A percentile compares a stretch with the other conserved stretches of the same genome.
Evolutionary conservation across 495 filamentous ascomycete genomes (phyloP).

Genomic region (Gamarada debralockiae): DNA sequence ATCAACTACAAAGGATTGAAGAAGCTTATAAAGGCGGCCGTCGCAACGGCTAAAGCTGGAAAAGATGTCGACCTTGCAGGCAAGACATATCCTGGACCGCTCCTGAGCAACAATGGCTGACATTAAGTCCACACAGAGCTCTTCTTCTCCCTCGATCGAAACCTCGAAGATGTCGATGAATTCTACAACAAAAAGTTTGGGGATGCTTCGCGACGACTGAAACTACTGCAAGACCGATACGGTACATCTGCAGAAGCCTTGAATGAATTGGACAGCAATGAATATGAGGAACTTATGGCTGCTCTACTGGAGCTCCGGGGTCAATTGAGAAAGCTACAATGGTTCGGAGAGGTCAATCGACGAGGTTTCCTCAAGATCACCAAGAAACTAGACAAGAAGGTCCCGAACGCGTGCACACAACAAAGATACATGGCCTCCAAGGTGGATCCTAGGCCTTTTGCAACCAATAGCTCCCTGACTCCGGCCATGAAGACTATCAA

Average conservation of each 20-base stretch:
- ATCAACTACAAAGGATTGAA: constrained; percentile 97
- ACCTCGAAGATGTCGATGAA: constrained; percentile 89
- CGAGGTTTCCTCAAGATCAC: constrained; percentile 96
- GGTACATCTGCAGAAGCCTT: constrained; percentile 50
- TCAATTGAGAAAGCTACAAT: constrained; percentile 86
- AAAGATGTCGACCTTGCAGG: constrained; percentile 76
- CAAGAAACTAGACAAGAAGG: constrained; percentile 94
- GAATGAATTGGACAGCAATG: constrained; percentile 58
- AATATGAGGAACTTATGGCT: constrained; percentile 82
- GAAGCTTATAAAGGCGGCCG: constrained; percentile 81
- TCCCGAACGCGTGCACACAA: constrained; percentile 67
- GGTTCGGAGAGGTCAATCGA: constrained; percentile 96
- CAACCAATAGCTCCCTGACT: constrained; percentile 64
- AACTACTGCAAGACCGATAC: constrained; percentile 81
- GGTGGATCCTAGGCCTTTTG: constrained; percentile 81
- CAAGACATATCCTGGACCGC: constrained; percentile 13
- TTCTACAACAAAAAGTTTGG: constrained; percentile 95
- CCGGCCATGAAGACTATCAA: constrained; percentile 75
- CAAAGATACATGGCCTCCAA: constrained; percentile 80
- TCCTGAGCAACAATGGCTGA: background rate
- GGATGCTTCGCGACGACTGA: constrained; percentile 76
- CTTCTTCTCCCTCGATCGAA: constrained; percentile 90
- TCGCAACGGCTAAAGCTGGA: constrained; percentile 55
- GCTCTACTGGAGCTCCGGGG: constrained; percentile 83
- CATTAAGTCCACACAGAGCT: constrained; percentile 62